Conservation (phyloP, 2,329 filamentous ascomycete species). For the Ophiostoma novo-ulmi region DNA sequence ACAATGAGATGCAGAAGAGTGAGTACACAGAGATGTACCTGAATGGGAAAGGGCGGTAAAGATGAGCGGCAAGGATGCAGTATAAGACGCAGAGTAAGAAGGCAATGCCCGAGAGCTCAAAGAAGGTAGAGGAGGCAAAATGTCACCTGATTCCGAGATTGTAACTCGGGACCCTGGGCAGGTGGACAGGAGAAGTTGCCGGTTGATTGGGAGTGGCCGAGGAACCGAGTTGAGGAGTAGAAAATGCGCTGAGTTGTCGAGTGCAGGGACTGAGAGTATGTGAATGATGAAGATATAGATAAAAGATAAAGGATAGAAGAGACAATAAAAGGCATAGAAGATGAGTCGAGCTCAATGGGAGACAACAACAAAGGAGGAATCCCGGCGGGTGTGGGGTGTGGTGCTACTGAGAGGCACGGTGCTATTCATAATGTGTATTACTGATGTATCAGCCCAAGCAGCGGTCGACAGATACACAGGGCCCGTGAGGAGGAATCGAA, state of each 20-base stretch:
- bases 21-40: not conserved
- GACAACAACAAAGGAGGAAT: not conserved
- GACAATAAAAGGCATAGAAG: not conserved
- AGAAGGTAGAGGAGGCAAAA: not conserved
- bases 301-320: not conserved
- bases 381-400: slow-evolving; percentile 13
- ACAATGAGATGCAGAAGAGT: not conserved
- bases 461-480: slow-evolving; percentile 22
- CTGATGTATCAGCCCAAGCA: slow-evolving; percentile 2
- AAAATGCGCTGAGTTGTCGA: not conserved
- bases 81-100: not conserved
- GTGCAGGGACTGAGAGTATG: not conserved
- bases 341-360: not conserved
- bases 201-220: slow-evolving; percentile 19
- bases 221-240: not conserved
- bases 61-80: not conserved
- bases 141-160: slow-evolving; percentile 5
- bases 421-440: not conserved
- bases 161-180: not conserved
- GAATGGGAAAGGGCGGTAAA: slow-evolving; percentile 10
- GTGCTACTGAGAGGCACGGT: slow-evolving; percentile 7
- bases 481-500: slow-evolving; percentile 24
- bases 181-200: slow-evolving; percentile 10
- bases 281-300: not conserved
- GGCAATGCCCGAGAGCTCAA: slow-evolving; percentile 5